Evolutionary conservation across 129 eudicot species (phyloP), one percentile per base, ranked within the genome.

Genomic region (Centella asiatica): DNA sequence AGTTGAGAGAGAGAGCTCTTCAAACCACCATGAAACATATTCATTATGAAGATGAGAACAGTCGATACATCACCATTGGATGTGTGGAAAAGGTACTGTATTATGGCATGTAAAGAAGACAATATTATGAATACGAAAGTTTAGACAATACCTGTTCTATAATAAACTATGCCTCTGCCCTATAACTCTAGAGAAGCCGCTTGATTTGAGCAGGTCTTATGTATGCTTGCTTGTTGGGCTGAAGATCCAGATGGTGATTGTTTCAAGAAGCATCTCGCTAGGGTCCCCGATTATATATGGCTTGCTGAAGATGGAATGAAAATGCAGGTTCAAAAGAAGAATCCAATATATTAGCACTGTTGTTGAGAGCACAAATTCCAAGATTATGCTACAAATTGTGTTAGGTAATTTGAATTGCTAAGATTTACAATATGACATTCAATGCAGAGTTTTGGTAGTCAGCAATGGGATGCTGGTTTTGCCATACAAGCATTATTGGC

Each of bases 291-390:
- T 39, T 72, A 64, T 25, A 15, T 80, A 3, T 81, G 87, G 87
- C 42, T 81, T n/a, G 77, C 82, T 11, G 87, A 81, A 58, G 87
- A 81, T 65, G 83, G 87, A 17, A 77, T 77, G 87, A 77, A 67
- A 2, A 56, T 57, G 66, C 76, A 78, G 63, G 63, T 57, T 57
- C 15, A 4, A 33, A 42, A 3, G 15, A 42, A 42, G 0, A n/a
- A n/a, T 42, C 3, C 18, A 42, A 42, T 9, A 42, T 32, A 31
- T 0, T 23, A 34, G 4, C 11, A 10, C 29, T n/a, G 20, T 22
- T 11, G 5, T 15, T 42, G 47, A 42, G 6, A 33, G 9, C 34
- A 20, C 45, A 8, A 19, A 11, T 57, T 32, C 36, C 28, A 34
- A 57, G 10, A 20, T 32, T 56, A 23, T 7, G 32, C 8, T 26